Evolutionary conservation across 2,329 filamentous ascomycete genomes (phyloP).

Genomic region (Fusarium mangiferae): DNA sequence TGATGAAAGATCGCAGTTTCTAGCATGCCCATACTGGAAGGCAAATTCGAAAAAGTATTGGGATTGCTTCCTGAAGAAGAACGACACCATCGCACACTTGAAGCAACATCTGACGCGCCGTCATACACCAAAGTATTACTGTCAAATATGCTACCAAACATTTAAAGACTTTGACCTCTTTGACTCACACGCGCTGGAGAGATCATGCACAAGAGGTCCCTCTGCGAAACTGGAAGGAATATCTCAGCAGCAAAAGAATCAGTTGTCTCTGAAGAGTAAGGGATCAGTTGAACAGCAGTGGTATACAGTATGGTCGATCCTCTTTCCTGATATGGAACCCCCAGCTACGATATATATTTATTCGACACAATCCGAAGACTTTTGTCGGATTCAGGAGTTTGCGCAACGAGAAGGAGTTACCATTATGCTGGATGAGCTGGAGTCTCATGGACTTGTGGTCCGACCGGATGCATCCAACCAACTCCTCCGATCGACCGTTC

Average conservation of each 20-base stretch:
- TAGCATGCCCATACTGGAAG: neutral
- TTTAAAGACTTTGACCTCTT: fast-evolving
- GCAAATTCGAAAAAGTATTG: neutral
- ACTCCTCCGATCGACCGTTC: neutral
- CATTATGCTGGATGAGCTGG: neutral
- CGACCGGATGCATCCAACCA: neutral
- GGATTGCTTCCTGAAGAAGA: neutral
- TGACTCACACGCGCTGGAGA: fast-evolving
- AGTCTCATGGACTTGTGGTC: neutral
- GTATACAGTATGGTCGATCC: neutral
- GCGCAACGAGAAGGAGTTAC: neutral
- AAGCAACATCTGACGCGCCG: neutral
- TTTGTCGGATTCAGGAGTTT: neutral
- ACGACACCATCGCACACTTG: neutral
- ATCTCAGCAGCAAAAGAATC: neutral
- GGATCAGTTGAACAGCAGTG: neutral
- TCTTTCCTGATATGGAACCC: fast-evolving
- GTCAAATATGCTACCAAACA: neutral
- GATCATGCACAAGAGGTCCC: neutral
- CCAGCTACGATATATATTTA: neutral
- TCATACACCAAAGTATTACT: neutral
- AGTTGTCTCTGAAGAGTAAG: neutral
- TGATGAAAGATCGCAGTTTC: fast-evolving
- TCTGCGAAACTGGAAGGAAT: fast-evolving
- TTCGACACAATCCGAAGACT: neutral